These are phyloP conservation scores for Daldinia childiae DNA, from an alignment of 495 filamentous ascomycete genomes.

Conservation along the genomic window DNA sequence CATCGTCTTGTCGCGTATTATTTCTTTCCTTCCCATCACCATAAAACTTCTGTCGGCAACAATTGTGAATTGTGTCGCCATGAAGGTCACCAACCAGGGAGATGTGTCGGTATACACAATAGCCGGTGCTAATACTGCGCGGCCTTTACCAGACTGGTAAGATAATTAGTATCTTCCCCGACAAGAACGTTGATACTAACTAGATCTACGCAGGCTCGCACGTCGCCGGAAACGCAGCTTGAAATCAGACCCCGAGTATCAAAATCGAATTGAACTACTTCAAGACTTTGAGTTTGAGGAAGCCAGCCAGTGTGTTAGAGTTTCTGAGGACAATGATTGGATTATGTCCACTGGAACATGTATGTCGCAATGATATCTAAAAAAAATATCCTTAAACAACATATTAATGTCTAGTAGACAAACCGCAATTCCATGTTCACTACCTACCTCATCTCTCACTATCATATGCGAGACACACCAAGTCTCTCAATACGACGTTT, in stretches of 20 bases:
- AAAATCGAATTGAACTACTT: conserved; percentile 91
- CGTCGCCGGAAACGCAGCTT: conserved; percentile 90
- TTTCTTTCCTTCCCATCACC: neutral
- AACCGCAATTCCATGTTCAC: conserved; percentile 97
- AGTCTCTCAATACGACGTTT: conserved; percentile 93
- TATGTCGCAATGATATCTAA: conserved; percentile 8
- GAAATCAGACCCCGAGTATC: conserved; percentile 91
- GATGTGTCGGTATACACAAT: conserved; percentile 96
- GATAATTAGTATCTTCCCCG: conserved; percentile 28
- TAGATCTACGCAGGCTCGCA: conserved; percentile 63
- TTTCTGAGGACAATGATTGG: conserved; percentile 97
- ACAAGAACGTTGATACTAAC: conserved; percentile 7
- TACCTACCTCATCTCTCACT: conserved; percentile 92
- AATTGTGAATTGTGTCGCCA: conserved; percentile 15
- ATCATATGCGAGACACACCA: conserved; percentile 91
- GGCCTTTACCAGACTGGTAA: conserved; percentile 88
- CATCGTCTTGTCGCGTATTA: neutral
- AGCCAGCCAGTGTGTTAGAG: conserved; percentile 89
- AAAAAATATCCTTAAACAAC: neutral
- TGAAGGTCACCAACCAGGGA: conserved; percentile 62
- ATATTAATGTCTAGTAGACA: conserved; percentile 59
- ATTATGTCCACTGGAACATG: conserved; percentile 92
- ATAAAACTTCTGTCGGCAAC: neutral
- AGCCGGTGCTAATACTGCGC: conserved; percentile 87
- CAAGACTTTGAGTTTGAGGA: conserved; percentile 99